Evolutionary conservation across 345 rosid species (phyloP), one percentile per base, ranked within the genome.

Genomic region (Gossypium ekmanianum): DNA sequence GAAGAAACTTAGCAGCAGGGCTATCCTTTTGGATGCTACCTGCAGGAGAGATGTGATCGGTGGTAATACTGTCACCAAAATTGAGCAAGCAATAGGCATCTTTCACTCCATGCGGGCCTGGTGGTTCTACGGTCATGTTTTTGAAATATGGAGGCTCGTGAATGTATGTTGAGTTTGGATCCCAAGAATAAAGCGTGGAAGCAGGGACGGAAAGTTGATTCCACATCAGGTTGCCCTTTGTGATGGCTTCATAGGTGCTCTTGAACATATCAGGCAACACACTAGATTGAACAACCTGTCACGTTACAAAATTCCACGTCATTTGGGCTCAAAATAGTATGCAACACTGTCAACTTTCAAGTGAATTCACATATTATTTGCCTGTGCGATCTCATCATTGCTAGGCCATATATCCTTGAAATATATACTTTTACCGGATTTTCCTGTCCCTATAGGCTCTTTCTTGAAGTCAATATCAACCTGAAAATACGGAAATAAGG

Each of bases 111-210:
- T 85, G 86, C 12, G 94, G 87, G 14, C 94, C 93, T 22, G 97
- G 94, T 79, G 97, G 94, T 17, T 76, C 78, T 68, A 86, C 73
- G 2, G 92, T 83, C 91, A 90, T 92, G 81, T 79, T 79, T 79
- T 94, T 90, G 85, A 90, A 92, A 76, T 89, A 92, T 1, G 96
- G 97, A 52, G 98, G 97, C 57, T 94, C 88, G 3, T 92, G 97
- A 70, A 92, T 94, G 74, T 92, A 92, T 0, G 98, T 92, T 29
- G 97, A 92, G 73, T 81, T 88, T 0, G 90, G 81, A 68, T 94
- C 97, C 97, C 97, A 94, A 2, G 88, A 74, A 73, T 92, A 94
- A 0, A 89, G 80, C 0, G 82, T 87, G 11, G 83, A 64, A 41
- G 85, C 75, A 29, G 91, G 89, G 45, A 83, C 88, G 4, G 87